Conservation (phyloP, 345 rosid genomes). For the Aquilaria yunnanensis region DNA sequence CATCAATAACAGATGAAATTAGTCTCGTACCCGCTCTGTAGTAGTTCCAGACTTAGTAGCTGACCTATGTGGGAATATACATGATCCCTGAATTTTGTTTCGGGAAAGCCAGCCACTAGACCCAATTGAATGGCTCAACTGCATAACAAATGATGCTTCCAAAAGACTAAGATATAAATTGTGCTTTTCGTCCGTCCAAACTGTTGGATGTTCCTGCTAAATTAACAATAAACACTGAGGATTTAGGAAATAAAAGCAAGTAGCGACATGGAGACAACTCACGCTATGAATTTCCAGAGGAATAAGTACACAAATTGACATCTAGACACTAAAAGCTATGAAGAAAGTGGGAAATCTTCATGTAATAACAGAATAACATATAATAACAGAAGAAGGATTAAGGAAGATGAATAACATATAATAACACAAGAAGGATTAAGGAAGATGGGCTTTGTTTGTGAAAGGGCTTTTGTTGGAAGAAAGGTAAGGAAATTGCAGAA, state of each 20-base stretch:
- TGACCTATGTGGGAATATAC: constrained; percentile 19
- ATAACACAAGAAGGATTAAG: too few species aligned
- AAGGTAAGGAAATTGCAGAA: too few species aligned
- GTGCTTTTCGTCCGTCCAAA: constrained; percentile 73
- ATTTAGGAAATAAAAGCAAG: not conserved
- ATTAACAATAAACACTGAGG: not conserved
- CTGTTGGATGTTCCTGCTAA: constrained; percentile 31
- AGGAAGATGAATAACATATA: too few species aligned
- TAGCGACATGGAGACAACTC: not conserved
- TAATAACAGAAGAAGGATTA: too few species aligned
- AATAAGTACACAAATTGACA: not conserved
- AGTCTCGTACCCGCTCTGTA: constrained; percentile 33
- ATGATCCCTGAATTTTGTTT: constrained; percentile 12
- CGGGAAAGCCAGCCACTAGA: constrained; percentile 11
- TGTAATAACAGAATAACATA: not conserved
- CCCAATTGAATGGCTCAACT: constrained; percentile 32
- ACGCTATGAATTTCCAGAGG: not conserved
- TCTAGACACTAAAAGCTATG: not conserved
- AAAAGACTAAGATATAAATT: constrained; percentile 36
- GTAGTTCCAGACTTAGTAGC: constrained; percentile 17
- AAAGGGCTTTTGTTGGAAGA: not conserved
- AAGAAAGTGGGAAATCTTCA: not conserved
- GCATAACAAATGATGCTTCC: constrained; percentile 56
- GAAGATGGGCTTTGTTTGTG: not conserved
- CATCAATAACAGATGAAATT: constrained; percentile 1